Evolutionary conservation across 2,329 filamentous ascomycete genomes (phyloP).

Genomic region (Neocucurbitaria cava): DNA sequence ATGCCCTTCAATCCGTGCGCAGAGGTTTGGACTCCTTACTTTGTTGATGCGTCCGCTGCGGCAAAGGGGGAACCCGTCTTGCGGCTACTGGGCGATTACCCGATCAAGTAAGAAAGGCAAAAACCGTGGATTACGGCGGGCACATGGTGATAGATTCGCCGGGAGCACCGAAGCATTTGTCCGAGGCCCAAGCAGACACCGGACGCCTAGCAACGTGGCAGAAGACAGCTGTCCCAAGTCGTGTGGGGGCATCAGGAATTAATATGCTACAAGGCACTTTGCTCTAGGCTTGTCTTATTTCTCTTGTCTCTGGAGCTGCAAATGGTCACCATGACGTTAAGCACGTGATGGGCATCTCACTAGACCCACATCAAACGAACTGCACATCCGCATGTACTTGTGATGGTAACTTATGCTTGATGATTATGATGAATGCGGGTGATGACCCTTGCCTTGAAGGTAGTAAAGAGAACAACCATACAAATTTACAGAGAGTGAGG

Average conservation of each 20-base stretch:
- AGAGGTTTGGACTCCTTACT: not conserved
- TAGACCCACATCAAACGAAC: not conserved
- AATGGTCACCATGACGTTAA: not conserved
- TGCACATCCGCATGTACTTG: not conserved
- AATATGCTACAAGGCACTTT: not conserved
- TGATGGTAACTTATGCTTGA: not conserved
- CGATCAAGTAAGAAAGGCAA: conserved; percentile 7
- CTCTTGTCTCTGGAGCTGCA: not conserved
- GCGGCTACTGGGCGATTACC: not conserved
- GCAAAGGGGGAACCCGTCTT: not conserved
- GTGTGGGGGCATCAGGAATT: not conserved
- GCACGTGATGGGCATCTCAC: not conserved
- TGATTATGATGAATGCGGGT: not conserved
- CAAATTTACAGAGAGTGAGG: not conserved
- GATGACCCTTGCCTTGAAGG: not conserved
- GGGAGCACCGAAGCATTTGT: not conserved
- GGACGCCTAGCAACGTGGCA: not conserved
- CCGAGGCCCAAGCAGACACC: not conserved
- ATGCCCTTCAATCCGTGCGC: not conserved
- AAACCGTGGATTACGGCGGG: conserved; percentile 17
- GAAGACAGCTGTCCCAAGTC: not conserved
- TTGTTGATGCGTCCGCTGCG: not conserved
- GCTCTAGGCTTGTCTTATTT: not conserved
- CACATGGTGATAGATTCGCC: conserved; percentile 14
- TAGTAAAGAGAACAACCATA: not conserved